Evolutionary conservation across 176 grass and related monocot genomes (phyloP).

Genomic region (Guadua angustifolia): DNA sequence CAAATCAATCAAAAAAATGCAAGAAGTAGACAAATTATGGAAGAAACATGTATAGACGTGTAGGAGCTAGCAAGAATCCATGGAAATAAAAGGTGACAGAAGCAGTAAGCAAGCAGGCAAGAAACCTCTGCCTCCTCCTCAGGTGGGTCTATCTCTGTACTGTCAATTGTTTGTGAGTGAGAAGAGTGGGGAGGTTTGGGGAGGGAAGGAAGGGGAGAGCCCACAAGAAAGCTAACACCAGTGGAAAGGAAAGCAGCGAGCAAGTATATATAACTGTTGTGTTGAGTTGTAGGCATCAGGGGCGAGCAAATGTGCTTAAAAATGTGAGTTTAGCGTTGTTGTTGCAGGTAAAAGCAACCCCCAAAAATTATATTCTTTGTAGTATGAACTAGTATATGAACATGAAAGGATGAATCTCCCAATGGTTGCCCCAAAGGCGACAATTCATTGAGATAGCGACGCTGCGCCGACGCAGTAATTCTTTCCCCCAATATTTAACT

Average conservation of each 20-base stretch:
- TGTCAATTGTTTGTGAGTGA: slow-evolving; percentile 23
- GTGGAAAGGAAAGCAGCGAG: slow-evolving; percentile 32
- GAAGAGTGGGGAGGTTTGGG: slow-evolving; percentile 42
- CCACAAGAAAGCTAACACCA: slow-evolving; percentile 47
- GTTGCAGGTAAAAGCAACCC: slow-evolving; percentile 43
- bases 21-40: neutral
- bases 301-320: slow-evolving; percentile 37
- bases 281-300: slow-evolving; percentile 50
- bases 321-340: slow-evolving; percentile 32
- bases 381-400: slow-evolving; percentile 40
- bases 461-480: slow-evolving; percentile 56
- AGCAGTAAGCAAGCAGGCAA: slow-evolving; percentile 6
- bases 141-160: slow-evolving; percentile 43
- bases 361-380: slow-evolving; percentile 32
- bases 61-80: slow-evolving; percentile 28
- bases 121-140: slow-evolving; percentile 19
- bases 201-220: slow-evolving; percentile 12
- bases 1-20: slow-evolving; percentile 19
- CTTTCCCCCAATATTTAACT: neutral
- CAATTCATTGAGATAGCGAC: slow-evolving; percentile 63
- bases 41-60: neutral
- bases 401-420: slow-evolving; percentile 49
- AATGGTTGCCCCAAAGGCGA: slow-evolving; percentile 67
- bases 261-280: slow-evolving; percentile 45
- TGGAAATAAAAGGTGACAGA: slow-evolving; percentile 5